Percentiles rank a stretch among this genome's conserved stretches.
Evolutionary conservation across 1,284 basidiomycete genomes (phyloP).

Genomic region (Veloporphyrellus conicus): DNA sequence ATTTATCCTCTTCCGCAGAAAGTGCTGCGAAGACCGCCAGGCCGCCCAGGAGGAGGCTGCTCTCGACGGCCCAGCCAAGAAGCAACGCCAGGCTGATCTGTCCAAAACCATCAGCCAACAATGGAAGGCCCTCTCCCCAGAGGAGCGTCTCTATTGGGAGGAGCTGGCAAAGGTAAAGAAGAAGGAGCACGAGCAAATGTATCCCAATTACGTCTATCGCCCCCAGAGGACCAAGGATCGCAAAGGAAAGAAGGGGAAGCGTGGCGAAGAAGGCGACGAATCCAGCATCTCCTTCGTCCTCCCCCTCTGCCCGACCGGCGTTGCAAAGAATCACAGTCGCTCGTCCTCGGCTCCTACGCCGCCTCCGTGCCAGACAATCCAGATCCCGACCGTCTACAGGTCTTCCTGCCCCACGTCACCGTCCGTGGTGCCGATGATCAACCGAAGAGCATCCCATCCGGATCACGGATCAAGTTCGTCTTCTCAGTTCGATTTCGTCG

Average conservation of each 20-base stretch:
- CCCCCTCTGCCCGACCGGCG: conserved; percentile 36
- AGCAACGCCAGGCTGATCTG: conserved; percentile 55
- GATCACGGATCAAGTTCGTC: conserved; percentile 39
- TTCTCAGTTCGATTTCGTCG: conserved; percentile 46
- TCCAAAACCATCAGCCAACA: conserved; percentile 75
- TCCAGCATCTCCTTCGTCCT: conserved; percentile 54
- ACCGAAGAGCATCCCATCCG: conserved; percentile 49
- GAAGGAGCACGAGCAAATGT: conserved; percentile 57
- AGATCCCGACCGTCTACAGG: conserved; percentile 59
- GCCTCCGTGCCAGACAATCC: conserved; percentile 57
- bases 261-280: conserved; percentile 44
- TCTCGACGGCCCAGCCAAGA: conserved; percentile 41
- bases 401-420: conserved; percentile 66
- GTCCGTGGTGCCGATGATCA: conserved; percentile 54
- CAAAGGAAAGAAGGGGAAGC: conserved; percentile 44
- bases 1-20: conserved; percentile 74
- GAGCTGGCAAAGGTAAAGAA: conserved; percentile 55
- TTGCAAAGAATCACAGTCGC: conserved; percentile 43
- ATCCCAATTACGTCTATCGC: conserved; percentile 73
- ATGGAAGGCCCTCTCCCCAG: conserved; percentile 59
- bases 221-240: conserved; percentile 63
- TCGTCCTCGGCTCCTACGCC: conserved; percentile 53
- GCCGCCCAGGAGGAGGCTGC: conserved; percentile 39
- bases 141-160: conserved; percentile 64
- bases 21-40: conserved; percentile 69